phyloP scores from a whole-genome alignment of 768 basidiomycete genomes.

The Trametes meyenii region DNA sequence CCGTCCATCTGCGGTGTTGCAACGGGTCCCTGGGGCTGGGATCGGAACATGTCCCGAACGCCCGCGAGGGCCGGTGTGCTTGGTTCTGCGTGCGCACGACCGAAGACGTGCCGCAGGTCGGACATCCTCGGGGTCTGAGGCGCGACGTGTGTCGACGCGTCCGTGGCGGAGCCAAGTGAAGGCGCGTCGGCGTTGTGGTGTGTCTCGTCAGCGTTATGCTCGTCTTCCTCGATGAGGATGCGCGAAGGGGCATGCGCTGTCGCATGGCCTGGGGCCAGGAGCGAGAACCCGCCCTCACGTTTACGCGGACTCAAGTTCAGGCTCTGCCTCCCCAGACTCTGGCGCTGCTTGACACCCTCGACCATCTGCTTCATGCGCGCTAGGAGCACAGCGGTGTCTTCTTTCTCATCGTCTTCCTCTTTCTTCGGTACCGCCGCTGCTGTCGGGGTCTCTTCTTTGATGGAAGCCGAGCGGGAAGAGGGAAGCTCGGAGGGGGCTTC shows the following conservation, averaged over 20 bases:
- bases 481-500: background rate
- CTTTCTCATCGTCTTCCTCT: conserved; percentile 32
- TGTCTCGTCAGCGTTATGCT: conserved; percentile 24
- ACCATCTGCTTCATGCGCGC: conserved; percentile 42
- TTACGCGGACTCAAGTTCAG: conserved; percentile 26
- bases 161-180: background rate
- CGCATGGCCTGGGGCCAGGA: conserved; percentile 21
- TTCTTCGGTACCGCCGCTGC: conserved; percentile 7
- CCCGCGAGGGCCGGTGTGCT: conserved; percentile 33
- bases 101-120: conserved; percentile 38
- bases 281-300: conserved; percentile 28
- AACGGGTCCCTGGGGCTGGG: conserved; percentile 1
- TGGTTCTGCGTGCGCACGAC: conserved; percentile 16
- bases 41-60: conserved; percentile 38
- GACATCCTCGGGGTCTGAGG: conserved; percentile 36
- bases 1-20: conserved; percentile 42
- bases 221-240: conserved; percentile 24
- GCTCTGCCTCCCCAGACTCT: conserved; percentile 30
- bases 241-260: conserved; percentile 39
- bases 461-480: background rate
- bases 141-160: background rate
- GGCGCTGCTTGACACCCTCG: conserved; percentile 40
- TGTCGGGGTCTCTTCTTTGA: conserved; percentile 2
- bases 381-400: conserved; percentile 39
- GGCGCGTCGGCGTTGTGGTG: conserved; percentile 12